Conservation (phyloP, 78 protist genomes). For the Chrysochromulina parva region DNA sequence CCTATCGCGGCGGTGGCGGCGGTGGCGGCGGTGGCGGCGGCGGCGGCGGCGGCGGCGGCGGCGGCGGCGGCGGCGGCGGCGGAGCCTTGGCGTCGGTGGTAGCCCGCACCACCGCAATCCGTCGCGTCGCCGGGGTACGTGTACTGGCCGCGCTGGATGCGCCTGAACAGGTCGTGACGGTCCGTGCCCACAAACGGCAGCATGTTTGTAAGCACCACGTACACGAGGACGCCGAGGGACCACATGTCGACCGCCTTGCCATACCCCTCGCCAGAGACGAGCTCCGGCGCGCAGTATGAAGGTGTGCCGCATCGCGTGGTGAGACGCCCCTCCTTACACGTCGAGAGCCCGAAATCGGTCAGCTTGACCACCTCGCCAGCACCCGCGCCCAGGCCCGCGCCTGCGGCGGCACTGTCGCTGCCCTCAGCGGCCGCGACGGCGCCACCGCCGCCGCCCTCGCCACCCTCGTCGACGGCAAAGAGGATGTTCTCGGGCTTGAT, state of each 20-base stretch:
- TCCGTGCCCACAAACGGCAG: neutral
- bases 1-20: neutral
- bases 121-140: too few relatives aligned
- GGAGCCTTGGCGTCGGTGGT: too few relatives aligned
- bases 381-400: too few relatives aligned
- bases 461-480: too few relatives aligned
- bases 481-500: slow-evolving; percentile 42
- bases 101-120: too few relatives aligned
- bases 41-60: neutral
- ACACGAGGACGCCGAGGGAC: slow-evolving; percentile 72
- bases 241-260: slow-evolving; percentile 67
- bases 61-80: too few relatives aligned
- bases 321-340: neutral
- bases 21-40: neutral
- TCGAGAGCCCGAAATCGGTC: neutral
- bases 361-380: neutral
- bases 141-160: too few relatives aligned
- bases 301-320: slow-evolving; percentile 4
- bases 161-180: too few relatives aligned
- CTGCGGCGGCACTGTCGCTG: too few relatives aligned
- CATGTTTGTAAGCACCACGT: slow-evolving; percentile 32
- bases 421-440: too few relatives aligned
- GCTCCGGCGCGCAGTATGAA: slow-evolving; percentile 64
- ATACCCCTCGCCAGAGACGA: slow-evolving; percentile 54
- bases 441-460: too few relatives aligned